phyloP scores from a whole-genome alignment of 2,329 filamentous ascomycete genomes.

The Chaetomium olivaceum region DNA sequence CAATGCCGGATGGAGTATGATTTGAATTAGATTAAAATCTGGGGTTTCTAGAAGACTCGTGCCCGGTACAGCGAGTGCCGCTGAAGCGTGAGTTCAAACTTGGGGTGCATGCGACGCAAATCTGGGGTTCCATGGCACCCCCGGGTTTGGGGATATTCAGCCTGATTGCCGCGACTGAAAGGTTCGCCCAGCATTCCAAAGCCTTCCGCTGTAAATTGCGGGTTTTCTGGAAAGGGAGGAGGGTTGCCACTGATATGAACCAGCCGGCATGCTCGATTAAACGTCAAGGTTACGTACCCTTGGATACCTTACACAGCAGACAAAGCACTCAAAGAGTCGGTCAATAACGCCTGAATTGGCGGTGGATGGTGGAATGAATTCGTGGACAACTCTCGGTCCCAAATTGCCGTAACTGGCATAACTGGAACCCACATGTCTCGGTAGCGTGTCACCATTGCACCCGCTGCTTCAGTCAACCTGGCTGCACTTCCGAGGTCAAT shows the following conservation, averaged over 20 bases:
- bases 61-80: slow-evolving; percentile 16
- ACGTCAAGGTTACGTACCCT: slow-evolving; percentile 18
- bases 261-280: slow-evolving; percentile 14
- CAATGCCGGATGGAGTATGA: slow-evolving; percentile 3
- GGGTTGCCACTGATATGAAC: slow-evolving; percentile 19
- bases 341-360: slow-evolving; percentile 4
- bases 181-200: slow-evolving; percentile 15
- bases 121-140: neutral
- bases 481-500: slow-evolving; percentile 3
- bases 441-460: slow-evolving; percentile 1
- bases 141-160: slow-evolving; percentile 30
- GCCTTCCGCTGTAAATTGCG: slow-evolving; percentile 25
- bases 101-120: slow-evolving; percentile 25
- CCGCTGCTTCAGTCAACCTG: neutral
- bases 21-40: slow-evolving; percentile 8
- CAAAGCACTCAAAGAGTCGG: neutral
- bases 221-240: slow-evolving; percentile 14
- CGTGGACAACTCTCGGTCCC: neutral
- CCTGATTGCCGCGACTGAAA: slow-evolving; percentile 23
- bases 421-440: slow-evolving; percentile 4
- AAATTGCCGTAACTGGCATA: slow-evolving; percentile 1
- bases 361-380: neutral
- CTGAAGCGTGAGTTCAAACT: slow-evolving; percentile 10
- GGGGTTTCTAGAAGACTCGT: slow-evolving; percentile 18
- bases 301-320: neutral